Conservation (phyloP, 805 yeast genomes). For the Citeromyces matritensis region DNA sequence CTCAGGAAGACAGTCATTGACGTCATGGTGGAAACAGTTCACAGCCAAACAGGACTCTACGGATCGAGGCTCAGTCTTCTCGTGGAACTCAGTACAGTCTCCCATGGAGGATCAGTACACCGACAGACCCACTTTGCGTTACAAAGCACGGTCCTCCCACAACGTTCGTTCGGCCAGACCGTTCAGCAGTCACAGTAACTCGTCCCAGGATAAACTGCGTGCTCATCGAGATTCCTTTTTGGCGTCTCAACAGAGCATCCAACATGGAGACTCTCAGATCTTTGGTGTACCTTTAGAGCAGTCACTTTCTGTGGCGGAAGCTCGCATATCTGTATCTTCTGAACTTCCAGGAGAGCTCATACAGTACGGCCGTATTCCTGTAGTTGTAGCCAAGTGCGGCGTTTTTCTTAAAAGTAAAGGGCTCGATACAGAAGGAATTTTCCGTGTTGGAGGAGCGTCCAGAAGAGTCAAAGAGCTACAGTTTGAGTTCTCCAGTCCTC, state of each 20-base stretch:
- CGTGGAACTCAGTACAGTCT: too few species aligned
- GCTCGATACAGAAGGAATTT: conserved; percentile 75
- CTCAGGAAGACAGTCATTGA: conserved; percentile 11
- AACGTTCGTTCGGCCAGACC: conserved; percentile 20
- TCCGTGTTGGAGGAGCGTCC: conserved; percentile 84
- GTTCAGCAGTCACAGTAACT: conserved; percentile 11
- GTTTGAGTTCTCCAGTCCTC: conserved; percentile 70
- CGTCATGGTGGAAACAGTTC: conserved; percentile 15
- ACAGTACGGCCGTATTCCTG: conserved; percentile 80
- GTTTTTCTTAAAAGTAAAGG: conserved; percentile 68
- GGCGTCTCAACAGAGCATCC: conserved; percentile 20
- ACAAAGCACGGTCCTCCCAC: conserved; percentile 4
- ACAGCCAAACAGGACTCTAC: conserved; percentile 6
- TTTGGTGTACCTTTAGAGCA: conserved; percentile 70
- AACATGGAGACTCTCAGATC: conserved; percentile 35
- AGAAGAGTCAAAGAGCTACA: conserved; percentile 82
- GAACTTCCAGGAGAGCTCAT: conserved; percentile 40
- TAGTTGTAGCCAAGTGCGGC: conserved; percentile 94
- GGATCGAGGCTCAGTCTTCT: conserved; percentile 2
- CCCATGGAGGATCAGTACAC: not conserved
- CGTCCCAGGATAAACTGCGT: conserved; percentile 17
- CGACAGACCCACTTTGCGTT: conserved; percentile 1
- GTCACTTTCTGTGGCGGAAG: conserved; percentile 65
- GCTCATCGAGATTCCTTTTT: conserved; percentile 36
- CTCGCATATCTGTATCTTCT: conserved; percentile 48